Percentiles rank a stretch among this genome's conserved stretches.
Conservation (phyloP, 257 asterid genomes). For the Solanum chaucha region DNA sequence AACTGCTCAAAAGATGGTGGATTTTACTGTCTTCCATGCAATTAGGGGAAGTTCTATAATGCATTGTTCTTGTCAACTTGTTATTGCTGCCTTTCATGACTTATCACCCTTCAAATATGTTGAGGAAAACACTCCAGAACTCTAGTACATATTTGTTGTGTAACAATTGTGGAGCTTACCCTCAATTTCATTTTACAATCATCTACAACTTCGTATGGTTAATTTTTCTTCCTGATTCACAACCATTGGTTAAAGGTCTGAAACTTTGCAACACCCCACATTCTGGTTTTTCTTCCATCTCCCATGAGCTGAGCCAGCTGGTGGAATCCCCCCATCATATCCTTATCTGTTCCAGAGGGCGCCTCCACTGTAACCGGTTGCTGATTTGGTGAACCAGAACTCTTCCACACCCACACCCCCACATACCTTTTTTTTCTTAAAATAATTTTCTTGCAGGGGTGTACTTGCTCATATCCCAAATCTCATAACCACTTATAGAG, state of each 20-base stretch:
- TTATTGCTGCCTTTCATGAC: not conserved
- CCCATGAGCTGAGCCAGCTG: not conserved
- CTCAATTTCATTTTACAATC: not conserved
- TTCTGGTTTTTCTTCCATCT: not conserved
- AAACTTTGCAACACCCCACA: not conserved
- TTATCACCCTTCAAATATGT: not conserved
- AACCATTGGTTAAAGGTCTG: not conserved
- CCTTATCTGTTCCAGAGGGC: not conserved
- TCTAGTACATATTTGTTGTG: not conserved
- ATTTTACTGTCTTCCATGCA: not conserved
- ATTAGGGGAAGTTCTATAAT: not conserved
- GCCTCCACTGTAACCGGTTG: not conserved
- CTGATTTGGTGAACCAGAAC: not conserved
- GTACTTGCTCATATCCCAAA: not conserved
- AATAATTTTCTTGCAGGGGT: not conserved
- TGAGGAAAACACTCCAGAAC: not conserved
- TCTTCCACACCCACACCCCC: not conserved
- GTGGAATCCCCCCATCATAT: not conserved
- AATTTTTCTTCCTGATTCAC: not conserved
- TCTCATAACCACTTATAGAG: not conserved
- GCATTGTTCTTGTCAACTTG: not conserved
- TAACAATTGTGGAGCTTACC: not conserved
- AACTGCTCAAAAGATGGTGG: not conserved
- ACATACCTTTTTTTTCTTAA: not conserved
- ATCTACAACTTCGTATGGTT: not conserved